Evolutionary conservation across 2,329 filamentous ascomycete species (phyloP).

Genomic region (Shiraia sp.): DNA sequence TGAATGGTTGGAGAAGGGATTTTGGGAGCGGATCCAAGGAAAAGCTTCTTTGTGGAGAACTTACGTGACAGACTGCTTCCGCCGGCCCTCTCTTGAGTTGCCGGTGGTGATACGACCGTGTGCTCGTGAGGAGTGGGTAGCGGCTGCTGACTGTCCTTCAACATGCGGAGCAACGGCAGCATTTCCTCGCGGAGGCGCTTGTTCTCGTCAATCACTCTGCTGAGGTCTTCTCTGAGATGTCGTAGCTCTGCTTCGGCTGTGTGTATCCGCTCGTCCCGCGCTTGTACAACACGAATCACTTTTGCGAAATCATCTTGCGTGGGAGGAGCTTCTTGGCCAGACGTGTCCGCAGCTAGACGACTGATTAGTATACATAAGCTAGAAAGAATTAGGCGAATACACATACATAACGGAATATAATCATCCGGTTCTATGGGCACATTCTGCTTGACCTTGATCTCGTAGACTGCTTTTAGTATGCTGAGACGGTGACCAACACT

Average conservation of each 20-base stretch:
- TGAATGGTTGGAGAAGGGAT: constrained; percentile 57
- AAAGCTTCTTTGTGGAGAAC: constrained; percentile 58
- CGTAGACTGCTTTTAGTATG: constrained; percentile 94
- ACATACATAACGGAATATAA: constrained; percentile 87
- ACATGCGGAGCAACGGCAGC: constrained; percentile 84
- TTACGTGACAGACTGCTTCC: constrained; percentile 56
- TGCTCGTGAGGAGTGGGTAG: constrained; percentile 56
- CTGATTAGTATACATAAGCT: constrained; percentile 4
- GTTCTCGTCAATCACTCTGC: constrained; percentile 73
- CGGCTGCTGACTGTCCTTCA: constrained; percentile 89
- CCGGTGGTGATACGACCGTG: constrained; percentile 39
- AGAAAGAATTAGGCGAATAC: constrained; percentile 15
- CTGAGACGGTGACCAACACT: constrained; percentile 94
- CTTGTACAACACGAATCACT: constrained; percentile 83
- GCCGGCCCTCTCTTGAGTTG: constrained; percentile 37
- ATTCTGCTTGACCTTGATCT: constrained; percentile 92
- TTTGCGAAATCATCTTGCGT: constrained; percentile 92
- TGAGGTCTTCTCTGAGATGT: constrained; percentile 64
- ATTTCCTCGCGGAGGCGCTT: constrained; percentile 87
- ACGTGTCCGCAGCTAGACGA: constrained; percentile 78
- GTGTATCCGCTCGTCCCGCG: constrained; percentile 88
- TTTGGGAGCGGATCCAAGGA: constrained; percentile 53
- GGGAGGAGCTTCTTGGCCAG: constrained; percentile 81
- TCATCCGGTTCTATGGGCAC: constrained; percentile 89
- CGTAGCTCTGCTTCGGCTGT: constrained; percentile 82